Evolutionary conservation across 805 yeast species (phyloP).

Genomic region (Cyberlindnera mississippiensis): DNA sequence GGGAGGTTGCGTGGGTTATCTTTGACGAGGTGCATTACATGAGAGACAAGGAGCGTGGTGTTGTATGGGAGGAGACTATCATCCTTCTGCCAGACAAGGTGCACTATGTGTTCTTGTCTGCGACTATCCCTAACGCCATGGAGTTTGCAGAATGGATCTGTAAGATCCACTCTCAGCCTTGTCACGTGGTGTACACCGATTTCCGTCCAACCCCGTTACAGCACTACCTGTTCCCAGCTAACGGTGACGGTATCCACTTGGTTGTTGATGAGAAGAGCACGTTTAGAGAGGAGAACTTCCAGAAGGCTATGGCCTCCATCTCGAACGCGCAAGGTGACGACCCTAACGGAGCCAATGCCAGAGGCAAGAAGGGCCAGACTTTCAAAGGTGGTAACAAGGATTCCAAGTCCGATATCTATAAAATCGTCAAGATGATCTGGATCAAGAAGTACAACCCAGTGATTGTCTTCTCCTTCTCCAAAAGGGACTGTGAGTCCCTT

Average conservation of each 20-base stretch:
- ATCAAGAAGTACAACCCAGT: slow-evolving; percentile 95
- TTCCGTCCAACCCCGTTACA: slow-evolving; percentile 98
- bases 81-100: slow-evolving; percentile 94
- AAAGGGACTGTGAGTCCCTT: slow-evolving; percentile 91
- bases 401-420: slow-evolving; percentile 80
- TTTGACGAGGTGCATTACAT: slow-evolving; percentile 98
- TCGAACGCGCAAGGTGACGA: slow-evolving; percentile 82
- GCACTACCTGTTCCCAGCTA: slow-evolving; percentile 97
- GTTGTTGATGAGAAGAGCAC: slow-evolving; percentile 97
- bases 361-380: slow-evolving; percentile 74
- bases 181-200: slow-evolving; percentile 97
- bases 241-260: slow-evolving; percentile 94
- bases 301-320: slow-evolving; percentile 95
- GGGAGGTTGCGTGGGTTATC: slow-evolving; percentile 98
- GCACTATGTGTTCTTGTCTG: slow-evolving; percentile 87
- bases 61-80: slow-evolving; percentile 99
- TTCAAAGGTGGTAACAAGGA: slow-evolving; percentile 83
- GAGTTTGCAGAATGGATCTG: slow-evolving; percentile 99
- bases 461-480: slow-evolving; percentile 96
- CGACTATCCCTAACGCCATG: slow-evolving; percentile 97
- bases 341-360: slow-evolving; percentile 57
- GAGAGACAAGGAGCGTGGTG: slow-evolving; percentile 98
- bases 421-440: slow-evolving; percentile 98
- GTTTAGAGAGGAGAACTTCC: slow-evolving; percentile 96
- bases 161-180: slow-evolving; percentile 90